Percentiles rank a stretch among this genome's conserved stretches.
phyloP scores from a whole-genome alignment of 495 filamentous ascomycete species.

The Penicillium ochrochloron region DNA sequence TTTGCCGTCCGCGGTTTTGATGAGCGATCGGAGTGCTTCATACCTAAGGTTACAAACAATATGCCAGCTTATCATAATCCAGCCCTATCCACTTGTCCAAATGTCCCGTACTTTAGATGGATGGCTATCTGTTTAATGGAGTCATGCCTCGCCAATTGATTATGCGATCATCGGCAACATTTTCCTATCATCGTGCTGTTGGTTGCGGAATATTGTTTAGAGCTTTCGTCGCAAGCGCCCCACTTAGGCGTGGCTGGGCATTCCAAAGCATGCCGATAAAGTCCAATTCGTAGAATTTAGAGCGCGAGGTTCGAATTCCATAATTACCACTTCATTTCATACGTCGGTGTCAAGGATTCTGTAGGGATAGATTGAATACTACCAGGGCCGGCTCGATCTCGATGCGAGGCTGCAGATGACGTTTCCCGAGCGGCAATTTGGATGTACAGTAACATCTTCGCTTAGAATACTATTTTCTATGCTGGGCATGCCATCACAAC shows the following conservation, averaged over 20 bases:
- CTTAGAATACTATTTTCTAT: not conserved
- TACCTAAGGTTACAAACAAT: not conserved
- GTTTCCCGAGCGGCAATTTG: not conserved
- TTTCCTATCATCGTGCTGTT: not conserved
- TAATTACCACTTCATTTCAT: not conserved
- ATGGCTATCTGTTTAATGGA: not conserved
- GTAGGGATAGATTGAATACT: not conserved
- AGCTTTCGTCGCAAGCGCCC: not conserved
- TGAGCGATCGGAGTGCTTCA: not conserved
- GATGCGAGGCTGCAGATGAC: not conserved
- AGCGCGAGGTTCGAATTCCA: not conserved
- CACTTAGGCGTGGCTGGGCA: slow-evolving; percentile 2
- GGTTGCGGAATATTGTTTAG: not conserved
- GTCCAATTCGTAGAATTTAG: not conserved
- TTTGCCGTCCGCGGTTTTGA: slow-evolving; percentile 1
- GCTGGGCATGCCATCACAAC: not conserved
- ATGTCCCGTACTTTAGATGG: not conserved
- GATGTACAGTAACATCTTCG: not conserved
- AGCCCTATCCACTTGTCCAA: not conserved
- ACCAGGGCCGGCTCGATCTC: not conserved
- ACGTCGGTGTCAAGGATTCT: not conserved
- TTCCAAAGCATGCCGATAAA: not conserved
- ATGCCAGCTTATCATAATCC: not conserved
- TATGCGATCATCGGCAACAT: not conserved
- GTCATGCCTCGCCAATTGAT: not conserved